Base-by-base conservation (phyloP, 345 rosid genomes). In the Arabidopsis suecica region DNA sequence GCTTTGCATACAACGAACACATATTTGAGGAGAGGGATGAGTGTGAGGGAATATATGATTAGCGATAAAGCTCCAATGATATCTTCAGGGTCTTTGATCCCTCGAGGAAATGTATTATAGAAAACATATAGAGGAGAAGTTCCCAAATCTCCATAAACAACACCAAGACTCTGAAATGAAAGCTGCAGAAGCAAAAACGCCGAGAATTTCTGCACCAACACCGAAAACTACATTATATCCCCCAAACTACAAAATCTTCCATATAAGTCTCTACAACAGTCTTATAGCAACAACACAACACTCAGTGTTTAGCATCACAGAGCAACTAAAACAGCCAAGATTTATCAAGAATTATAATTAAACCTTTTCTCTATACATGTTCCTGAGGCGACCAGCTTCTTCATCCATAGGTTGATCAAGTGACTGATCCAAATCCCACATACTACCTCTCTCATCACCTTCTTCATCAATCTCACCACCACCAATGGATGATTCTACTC, bases 381-480 rank as follows among this genome's bases (percentile, higher is more conserved):
- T 88, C 75, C 82, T 81, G 67, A 95, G 91, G 71, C 82, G 86
- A 65, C 93, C 94, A 78, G 97, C 97, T 80, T 94, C 97, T 69
- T 91, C 96, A 76, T 94, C 98, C 96, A 94, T 91, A 71, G 95
- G 84, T 69, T 90, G 94, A 82, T 94, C 98, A 84, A 91, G 89
- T 65, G 79, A 86, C 84, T 90, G 96, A 51, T 94, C 97, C 87
- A 92, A 82, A 79, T 67, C 91, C 99, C 97, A 90, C 96, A 90
- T 92, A 23, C 87, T 84, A 10, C 94, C 96, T 81, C 78, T 88
- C 44, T 36, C 78, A 36, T 77, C 84, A 72, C 71, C 48, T 25
- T 84, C 93, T 78, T 83, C 94, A 77, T 80, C 86, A 68, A 84
- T 79, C 80, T 86, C 90, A 71, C 68, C 41, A 28, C 72, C 69